phyloP scores from a whole-genome alignment of 495 filamentous ascomycete species.

The Thermothielavioides terrestris region DNA sequence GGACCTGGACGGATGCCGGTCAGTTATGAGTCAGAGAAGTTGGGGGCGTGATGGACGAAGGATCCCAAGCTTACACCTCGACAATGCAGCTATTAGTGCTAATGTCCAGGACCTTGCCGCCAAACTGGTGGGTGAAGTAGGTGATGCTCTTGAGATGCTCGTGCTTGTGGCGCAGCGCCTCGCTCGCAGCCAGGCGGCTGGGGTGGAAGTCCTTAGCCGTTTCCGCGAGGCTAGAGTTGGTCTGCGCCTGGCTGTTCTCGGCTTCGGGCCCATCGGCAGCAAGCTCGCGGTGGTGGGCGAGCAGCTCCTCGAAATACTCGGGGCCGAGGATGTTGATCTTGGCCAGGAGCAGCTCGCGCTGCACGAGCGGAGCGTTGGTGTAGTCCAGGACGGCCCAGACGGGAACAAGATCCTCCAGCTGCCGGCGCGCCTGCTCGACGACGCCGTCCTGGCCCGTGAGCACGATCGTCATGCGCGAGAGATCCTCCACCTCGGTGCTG shows the following conservation, averaged over 20 bases:
- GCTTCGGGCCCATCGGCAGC: constrained; percentile 31
- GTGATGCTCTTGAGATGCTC: constrained; percentile 93
- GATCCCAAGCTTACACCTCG: constrained; percentile 65
- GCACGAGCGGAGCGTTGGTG: constrained; percentile 84
- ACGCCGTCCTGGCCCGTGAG: constrained; percentile 93
- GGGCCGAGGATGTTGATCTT: constrained; percentile 94
- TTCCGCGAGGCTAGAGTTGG: constrained; percentile 29
- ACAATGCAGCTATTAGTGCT: constrained; percentile 98
- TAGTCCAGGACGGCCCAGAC: constrained; percentile 99
- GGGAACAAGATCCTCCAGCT: constrained; percentile 92
- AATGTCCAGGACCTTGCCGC: constrained; percentile 94
- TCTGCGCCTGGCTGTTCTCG: constrained; percentile 27
- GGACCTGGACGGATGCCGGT: constrained; percentile 46
- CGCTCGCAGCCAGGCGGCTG: constrained; percentile 67
- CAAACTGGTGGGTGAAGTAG: constrained; percentile 93
- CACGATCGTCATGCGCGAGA: constrained; percentile 98
- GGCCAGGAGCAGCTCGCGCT: constrained; percentile 90
- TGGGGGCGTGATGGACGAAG: neutral
- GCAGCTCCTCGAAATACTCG: constrained; percentile 94
- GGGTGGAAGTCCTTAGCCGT: constrained; percentile 72
- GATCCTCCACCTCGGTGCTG: constrained; percentile 93
- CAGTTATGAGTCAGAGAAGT: constrained; percentile 10
- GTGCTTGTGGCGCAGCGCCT: constrained; percentile 91
- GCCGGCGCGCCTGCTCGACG: constrained; percentile 91
- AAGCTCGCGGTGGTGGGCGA: constrained; percentile 84